Conservation (phyloP, 768 basidiomycete species). For the Naganishia antarctica region DNA sequence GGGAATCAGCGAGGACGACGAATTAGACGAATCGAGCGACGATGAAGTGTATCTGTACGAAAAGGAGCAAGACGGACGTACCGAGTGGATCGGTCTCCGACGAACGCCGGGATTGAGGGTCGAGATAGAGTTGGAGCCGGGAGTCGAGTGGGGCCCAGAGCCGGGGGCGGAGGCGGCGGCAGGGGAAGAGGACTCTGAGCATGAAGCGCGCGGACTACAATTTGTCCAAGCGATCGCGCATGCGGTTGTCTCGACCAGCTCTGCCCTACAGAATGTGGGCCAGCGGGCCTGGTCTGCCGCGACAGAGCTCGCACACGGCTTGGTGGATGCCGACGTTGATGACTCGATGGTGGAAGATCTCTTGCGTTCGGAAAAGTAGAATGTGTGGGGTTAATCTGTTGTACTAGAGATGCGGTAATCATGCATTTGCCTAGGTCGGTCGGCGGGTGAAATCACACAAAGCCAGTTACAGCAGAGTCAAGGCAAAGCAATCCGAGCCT, state of each 20-base stretch:
- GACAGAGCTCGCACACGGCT: background rate
- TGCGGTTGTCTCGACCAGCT: background rate
- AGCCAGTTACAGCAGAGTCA: too few relatives aligned
- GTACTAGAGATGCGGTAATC: background rate
- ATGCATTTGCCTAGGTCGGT: background rate
- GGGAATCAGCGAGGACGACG: background rate
- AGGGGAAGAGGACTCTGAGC: too few relatives aligned
- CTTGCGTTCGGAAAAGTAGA: background rate
- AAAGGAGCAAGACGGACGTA: too few relatives aligned
- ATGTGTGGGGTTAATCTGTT: too few relatives aligned
- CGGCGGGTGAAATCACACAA: too few relatives aligned
- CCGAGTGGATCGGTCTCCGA: background rate
- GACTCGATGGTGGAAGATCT: constrained; percentile 1
- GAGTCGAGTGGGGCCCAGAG: background rate
- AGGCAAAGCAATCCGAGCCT: too few relatives aligned
- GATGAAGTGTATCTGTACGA: background rate
- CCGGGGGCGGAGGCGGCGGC: too few relatives aligned
- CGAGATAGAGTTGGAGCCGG: background rate
- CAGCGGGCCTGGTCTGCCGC: background rate
- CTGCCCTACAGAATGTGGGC: too few relatives aligned
- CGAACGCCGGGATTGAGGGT: background rate
- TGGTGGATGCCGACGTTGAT: background rate
- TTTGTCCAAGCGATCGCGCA: background rate
- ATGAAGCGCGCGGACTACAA: background rate
- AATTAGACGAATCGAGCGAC: background rate